Percentiles rank a stretch among this genome's conserved stretches.
Evolutionary conservation across 495 filamentous ascomycete species (phyloP).

Genomic region (Cercophora scortea): DNA sequence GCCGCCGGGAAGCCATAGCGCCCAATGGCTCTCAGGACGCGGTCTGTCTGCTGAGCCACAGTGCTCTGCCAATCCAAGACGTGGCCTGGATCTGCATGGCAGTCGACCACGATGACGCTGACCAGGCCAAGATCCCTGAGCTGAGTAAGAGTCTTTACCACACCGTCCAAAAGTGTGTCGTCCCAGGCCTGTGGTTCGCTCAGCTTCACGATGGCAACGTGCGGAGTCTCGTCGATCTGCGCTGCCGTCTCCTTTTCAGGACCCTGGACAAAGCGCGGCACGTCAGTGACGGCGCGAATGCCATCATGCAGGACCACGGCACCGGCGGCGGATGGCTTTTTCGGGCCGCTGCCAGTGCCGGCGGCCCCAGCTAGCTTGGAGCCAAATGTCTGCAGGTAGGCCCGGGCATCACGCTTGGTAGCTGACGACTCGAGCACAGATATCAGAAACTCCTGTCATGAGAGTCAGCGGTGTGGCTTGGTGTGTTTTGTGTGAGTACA

Average conservation of each 20-base stretch:
- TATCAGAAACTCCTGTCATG: slow-evolving; percentile 65
- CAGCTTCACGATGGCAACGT: slow-evolving; percentile 83
- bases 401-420: slow-evolving; percentile 83
- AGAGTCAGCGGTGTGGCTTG: not conserved
- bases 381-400: slow-evolving; percentile 75
- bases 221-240: slow-evolving; percentile 45
- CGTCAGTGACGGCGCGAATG: slow-evolving; percentile 25
- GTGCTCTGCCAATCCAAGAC: slow-evolving; percentile 24
- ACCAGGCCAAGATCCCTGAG: slow-evolving; percentile 72
- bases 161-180: slow-evolving; percentile 59
- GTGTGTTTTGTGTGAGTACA: too few relatives aligned
- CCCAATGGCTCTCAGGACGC: slow-evolving; percentile 68
- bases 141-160: slow-evolving; percentile 77
- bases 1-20: slow-evolving; percentile 55
- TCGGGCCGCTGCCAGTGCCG: not conserved
- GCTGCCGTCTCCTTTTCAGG: slow-evolving; percentile 17
- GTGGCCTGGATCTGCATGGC: slow-evolving; percentile 30
- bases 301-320: slow-evolving; percentile 24
- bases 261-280: slow-evolving; percentile 28
- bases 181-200: slow-evolving; percentile 61
- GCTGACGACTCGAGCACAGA: slow-evolving; percentile 76
- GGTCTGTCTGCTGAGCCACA: slow-evolving; percentile 59
- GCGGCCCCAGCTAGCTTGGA: slow-evolving; percentile 12
- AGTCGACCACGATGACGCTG: slow-evolving; percentile 76
- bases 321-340: slow-evolving; percentile 6